Evolutionary conservation across 2,329 filamentous ascomycete genomes (phyloP).

Genomic region (Xylaria sp.): DNA sequence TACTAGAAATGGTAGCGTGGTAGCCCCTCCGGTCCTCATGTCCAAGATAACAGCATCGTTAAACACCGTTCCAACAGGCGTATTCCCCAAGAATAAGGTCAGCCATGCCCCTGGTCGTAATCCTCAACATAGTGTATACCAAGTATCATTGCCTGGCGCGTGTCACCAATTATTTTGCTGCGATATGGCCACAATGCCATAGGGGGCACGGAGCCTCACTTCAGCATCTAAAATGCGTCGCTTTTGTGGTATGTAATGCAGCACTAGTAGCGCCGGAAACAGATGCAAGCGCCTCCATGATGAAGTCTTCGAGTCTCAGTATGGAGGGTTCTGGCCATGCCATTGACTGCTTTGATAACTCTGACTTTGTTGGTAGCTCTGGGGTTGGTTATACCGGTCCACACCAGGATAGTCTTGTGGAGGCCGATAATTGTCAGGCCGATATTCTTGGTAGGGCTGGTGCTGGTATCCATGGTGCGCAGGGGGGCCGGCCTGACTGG

Average conservation of each 20-base stretch:
- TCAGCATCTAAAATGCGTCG: not conserved
- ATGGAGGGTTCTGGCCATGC: conserved; percentile 47
- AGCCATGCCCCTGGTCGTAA: too few relatives aligned
- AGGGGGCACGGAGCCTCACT: not conserved
- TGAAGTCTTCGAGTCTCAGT: conserved; percentile 32
- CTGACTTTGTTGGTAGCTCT: conserved; percentile 40
- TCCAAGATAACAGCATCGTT: too few relatives aligned
- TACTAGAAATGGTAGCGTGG: too few relatives aligned
- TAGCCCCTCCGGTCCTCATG: too few relatives aligned
- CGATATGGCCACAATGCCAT: not conserved
- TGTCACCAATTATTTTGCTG: too few relatives aligned
- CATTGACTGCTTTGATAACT: conserved; percentile 36
- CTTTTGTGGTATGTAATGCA: not conserved
- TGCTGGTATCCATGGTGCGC: conserved; percentile 40
- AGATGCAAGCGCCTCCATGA: not conserved
- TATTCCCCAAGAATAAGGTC: too few relatives aligned
- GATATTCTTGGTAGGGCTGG: conserved; percentile 27
- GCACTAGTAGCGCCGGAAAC: not conserved
- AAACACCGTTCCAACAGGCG: too few relatives aligned
- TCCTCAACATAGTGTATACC: too few relatives aligned
- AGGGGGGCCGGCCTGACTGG: conserved; percentile 18
- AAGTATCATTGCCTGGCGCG: too few relatives aligned
- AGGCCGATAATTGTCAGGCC: conserved; percentile 38
- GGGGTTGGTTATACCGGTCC: conserved; percentile 40
- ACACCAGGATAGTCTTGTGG: conserved; percentile 34